Percentiles rank a stretch among this genome's conserved stretches.
phyloP scores from a whole-genome alignment of 768 basidiomycete genomes.

The Phlebiopsis flavidoalba region DNA sequence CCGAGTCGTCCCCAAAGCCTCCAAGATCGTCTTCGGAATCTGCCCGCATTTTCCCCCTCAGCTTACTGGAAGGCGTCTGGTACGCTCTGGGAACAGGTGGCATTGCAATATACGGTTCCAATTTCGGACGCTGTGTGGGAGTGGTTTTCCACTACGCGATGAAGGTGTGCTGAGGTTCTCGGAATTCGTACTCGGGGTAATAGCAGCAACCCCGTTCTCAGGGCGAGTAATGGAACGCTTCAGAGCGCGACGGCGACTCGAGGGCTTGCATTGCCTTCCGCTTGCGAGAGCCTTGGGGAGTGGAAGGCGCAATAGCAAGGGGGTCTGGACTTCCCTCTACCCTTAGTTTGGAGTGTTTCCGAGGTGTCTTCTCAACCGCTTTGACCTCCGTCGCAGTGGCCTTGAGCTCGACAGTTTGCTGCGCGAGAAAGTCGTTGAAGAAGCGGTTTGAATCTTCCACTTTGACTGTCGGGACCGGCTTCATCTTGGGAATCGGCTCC shows the following conservation, averaged over 20 bases:
- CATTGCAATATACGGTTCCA: conserved; percentile 25
- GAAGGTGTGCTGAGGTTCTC: conserved; percentile 6
- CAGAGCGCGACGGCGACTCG: conserved; percentile 56
- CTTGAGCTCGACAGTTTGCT: conserved; percentile 40
- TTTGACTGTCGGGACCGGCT: conserved; percentile 24
- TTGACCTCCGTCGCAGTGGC: conserved; percentile 18
- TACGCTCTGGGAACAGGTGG: conserved; percentile 21
- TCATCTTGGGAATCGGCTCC: conserved; percentile 25
- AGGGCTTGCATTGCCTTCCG: conserved; percentile 59
- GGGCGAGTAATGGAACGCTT: conserved; percentile 16
- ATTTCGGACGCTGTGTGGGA: conserved; percentile 17
- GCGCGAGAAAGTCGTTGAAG: conserved; percentile 62
- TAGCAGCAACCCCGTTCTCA: conserved; percentile 9
- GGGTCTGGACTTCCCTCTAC: conserved; percentile 51
- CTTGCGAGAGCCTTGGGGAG: conserved; percentile 40
- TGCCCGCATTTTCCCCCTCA: conserved; percentile 29
- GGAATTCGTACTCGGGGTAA: not conserved
- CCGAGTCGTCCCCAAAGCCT: conserved; percentile 50
- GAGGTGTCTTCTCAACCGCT: conserved; percentile 6
- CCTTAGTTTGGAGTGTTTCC: not conserved
- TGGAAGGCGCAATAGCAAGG: conserved; percentile 34
- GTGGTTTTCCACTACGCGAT: not conserved
- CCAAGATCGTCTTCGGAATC: conserved; percentile 43
- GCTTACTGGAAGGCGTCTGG: conserved; percentile 22
- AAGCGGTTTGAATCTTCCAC: conserved; percentile 59